Percentiles rank a stretch among this genome's conserved stretches.
These are phyloP conservation scores for Ruellia speciosa DNA, from an alignment of 305 asterid species.

Conservation along the genomic window DNA sequence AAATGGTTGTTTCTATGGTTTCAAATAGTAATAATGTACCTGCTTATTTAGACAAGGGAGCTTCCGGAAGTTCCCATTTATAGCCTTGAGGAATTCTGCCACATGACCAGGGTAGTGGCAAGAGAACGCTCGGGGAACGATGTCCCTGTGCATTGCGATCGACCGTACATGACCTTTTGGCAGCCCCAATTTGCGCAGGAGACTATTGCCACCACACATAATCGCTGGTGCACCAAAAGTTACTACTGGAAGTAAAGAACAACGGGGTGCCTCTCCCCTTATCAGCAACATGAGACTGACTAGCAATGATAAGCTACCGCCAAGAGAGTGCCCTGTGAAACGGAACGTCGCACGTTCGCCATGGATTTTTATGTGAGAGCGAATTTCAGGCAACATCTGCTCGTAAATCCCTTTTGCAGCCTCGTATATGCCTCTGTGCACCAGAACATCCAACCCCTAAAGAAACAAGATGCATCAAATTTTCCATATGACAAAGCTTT, in stretches of 20 bases:
- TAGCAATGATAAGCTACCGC: slow-evolving; percentile 82
- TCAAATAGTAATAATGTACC: slow-evolving; percentile 32
- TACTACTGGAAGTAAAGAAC: slow-evolving; percentile 76
- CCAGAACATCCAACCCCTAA: slow-evolving; percentile 77
- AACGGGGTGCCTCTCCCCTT: slow-evolving; percentile 56
- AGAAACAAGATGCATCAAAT: slow-evolving; percentile 20
- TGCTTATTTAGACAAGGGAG: slow-evolving; percentile 73
- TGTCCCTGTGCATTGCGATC: slow-evolving; percentile 86
- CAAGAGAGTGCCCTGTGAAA: slow-evolving; percentile 92
- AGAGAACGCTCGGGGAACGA: slow-evolving; percentile 93
- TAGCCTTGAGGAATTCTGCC: slow-evolving; percentile 76
- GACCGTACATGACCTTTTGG: slow-evolving; percentile 67
- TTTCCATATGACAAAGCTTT: background rate
- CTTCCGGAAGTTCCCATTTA: slow-evolving; percentile 68
- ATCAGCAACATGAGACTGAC: slow-evolving; percentile 78
- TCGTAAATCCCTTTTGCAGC: slow-evolving; percentile 94
- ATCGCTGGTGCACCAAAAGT: slow-evolving; percentile 83
- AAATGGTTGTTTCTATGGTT: background rate
- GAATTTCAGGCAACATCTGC: slow-evolving; percentile 82
- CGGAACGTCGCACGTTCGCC: slow-evolving; percentile 61
- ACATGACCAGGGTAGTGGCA: slow-evolving; percentile 86
- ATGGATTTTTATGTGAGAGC: slow-evolving; percentile 44
- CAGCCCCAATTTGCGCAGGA: slow-evolving; percentile 54
- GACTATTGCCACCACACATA: slow-evolving; percentile 93
- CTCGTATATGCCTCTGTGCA: slow-evolving; percentile 93